These are phyloP conservation scores for Pythium phragmiticola DNA, from an alignment of 352 stramenopile genomes.

Conservation along the genomic window DNA sequence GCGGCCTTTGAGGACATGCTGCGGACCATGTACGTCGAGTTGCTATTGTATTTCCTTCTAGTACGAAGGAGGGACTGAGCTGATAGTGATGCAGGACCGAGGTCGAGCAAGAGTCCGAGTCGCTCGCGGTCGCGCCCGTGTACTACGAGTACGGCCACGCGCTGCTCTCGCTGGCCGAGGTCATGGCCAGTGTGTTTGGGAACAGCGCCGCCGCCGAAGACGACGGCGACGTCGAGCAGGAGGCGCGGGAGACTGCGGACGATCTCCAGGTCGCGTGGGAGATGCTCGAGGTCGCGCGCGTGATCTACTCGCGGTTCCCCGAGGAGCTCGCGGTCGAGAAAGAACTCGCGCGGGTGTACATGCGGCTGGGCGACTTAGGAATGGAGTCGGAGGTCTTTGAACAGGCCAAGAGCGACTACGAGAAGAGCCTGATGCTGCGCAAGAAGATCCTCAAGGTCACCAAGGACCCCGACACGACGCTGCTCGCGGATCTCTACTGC, in stretches of 20 bases:
- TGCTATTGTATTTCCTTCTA: no score
- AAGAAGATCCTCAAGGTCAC: constrained; percentile 67
- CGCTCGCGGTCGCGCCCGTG: constrained; percentile 35
- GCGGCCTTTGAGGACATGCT: constrained; percentile 74
- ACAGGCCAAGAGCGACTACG: constrained; percentile 73
- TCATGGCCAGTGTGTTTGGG: constrained; percentile 29
- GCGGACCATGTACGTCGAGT: constrained; percentile 57
- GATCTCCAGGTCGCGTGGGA: constrained; percentile 86
- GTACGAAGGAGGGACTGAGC: background rate
- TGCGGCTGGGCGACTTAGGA: constrained; percentile 70
- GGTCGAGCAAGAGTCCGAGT: constrained; percentile 65
- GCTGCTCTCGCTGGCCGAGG: constrained; percentile 70
- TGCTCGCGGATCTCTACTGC: constrained; percentile 79
- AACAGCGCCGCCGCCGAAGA: constrained; percentile 35
- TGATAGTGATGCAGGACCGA: constrained; percentile 43
- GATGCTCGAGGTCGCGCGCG: constrained; percentile 81
- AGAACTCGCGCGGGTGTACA: constrained; percentile 79
- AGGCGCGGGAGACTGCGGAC: constrained; percentile 52
- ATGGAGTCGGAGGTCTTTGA: constrained; percentile 84
- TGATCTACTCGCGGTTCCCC: constrained; percentile 76
- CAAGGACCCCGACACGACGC: constrained; percentile 73
- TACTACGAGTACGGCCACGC: constrained; percentile 88
- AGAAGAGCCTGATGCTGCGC: constrained; percentile 70
- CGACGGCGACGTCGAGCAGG: constrained; percentile 51
- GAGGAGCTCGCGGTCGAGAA: constrained; percentile 70